phyloP scores from a whole-genome alignment of 1,139 yeast species.

The Geotrichum bryndzae region DNA sequence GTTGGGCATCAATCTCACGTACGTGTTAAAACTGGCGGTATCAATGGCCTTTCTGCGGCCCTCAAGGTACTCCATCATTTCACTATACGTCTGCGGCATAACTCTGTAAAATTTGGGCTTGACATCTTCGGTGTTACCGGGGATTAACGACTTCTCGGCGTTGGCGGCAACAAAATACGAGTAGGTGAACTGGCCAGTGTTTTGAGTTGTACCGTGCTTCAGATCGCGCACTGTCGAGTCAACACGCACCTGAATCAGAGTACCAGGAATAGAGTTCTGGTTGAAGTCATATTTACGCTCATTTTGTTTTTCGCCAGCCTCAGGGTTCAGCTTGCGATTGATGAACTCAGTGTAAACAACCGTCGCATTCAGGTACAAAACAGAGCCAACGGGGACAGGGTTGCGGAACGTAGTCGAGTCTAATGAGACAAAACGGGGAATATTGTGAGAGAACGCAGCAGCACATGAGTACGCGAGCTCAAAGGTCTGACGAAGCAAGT shows the following conservation, averaged over 20 bases:
- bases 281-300: conserved; percentile 11
- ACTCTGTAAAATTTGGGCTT: conserved; percentile 54
- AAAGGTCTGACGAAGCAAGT: conserved; percentile 81
- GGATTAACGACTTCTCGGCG: conserved; percentile 14
- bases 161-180: conserved; percentile 72
- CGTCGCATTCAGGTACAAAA: conserved; percentile 70
- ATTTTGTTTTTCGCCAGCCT: conserved; percentile 13
- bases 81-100: conserved; percentile 79
- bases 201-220: conserved; percentile 53
- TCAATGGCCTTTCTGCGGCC: conserved; percentile 86
- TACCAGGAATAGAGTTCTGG: conserved; percentile 58
- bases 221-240: conserved; percentile 70
- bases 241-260: conserved; percentile 81
- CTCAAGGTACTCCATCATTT: conserved; percentile 85
- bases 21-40: conserved; percentile 52
- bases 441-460: conserved; percentile 76
- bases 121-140: conserved; percentile 36
- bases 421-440: conserved; percentile 81
- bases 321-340: conserved; percentile 20
- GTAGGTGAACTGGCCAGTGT: conserved; percentile 81
- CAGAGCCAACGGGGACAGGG: conserved; percentile 94
- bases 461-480: conserved; percentile 91
- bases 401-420: conserved; percentile 88
- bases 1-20: conserved; percentile 11
- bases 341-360: conserved; percentile 62